Evolutionary conservation across 2,329 filamentous ascomycete genomes (phyloP).

Genomic region (Alternaria ethzedia): DNA sequence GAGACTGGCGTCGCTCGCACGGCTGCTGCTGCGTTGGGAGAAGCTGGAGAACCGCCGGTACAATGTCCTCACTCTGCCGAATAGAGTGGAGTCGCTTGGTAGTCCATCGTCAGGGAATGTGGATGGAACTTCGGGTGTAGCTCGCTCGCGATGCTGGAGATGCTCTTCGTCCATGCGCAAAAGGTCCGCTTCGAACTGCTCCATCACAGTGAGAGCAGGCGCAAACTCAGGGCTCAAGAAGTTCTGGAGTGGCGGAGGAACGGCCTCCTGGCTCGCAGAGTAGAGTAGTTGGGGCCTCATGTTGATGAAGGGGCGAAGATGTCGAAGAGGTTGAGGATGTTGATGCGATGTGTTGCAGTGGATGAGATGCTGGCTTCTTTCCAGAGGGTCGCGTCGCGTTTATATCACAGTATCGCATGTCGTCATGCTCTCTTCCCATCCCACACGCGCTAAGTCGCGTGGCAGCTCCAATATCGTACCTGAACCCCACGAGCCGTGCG

Average conservation of each 20-base stretch:
- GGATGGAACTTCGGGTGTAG: background rate
- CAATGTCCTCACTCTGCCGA: constrained; percentile 6
- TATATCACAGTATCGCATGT: constrained; percentile 6
- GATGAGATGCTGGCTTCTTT: background rate
- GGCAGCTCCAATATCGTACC: constrained; percentile 5
- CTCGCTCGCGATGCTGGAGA: constrained; percentile 4
- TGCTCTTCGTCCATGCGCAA: constrained; percentile 14
- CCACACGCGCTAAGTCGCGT: constrained; percentile 9
- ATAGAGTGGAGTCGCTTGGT: background rate
- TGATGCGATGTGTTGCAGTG: background rate
- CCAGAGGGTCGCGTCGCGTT: background rate
- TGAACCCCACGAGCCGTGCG: constrained; percentile 5
- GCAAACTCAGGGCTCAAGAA: constrained; percentile 8
- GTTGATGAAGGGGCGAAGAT: background rate
- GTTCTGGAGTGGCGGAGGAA: constrained; percentile 6
- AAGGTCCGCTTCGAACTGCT: constrained; percentile 10
- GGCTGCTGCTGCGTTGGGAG: constrained; percentile 5
- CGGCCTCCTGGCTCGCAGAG: constrained; percentile 7
- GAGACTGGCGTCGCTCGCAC: background rate
- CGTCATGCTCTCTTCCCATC: constrained; percentile 10
- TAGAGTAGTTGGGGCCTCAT: background rate
- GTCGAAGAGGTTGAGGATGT: background rate
- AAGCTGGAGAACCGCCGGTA: constrained; percentile 7
- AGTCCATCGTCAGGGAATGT: constrained; percentile 4
- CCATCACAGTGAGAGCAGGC: constrained; percentile 7